Percentiles rank a stretch among this genome's conserved stretches.
phyloP scores from a whole-genome alignment of 139 green algal species.

The Tetradesmus obliquus region DNA sequence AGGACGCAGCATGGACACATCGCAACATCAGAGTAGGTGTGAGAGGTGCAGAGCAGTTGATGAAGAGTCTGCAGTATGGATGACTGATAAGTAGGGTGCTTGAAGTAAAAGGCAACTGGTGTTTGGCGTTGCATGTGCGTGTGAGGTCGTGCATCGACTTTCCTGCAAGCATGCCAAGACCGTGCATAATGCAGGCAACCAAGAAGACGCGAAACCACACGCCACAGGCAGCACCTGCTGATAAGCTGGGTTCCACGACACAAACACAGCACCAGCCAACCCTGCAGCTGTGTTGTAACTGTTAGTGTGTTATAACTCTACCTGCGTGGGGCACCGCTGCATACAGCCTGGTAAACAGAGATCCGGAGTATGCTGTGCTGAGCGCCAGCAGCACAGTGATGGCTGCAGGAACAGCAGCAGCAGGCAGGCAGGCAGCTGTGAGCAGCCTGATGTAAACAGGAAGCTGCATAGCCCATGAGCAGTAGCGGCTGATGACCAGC shows the following conservation, averaged over 20 bases:
- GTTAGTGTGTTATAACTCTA: background rate
- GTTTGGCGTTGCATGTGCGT: too few species aligned
- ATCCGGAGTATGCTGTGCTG: conserved; percentile 47
- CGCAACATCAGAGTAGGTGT: background rate
- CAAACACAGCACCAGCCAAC: background rate
- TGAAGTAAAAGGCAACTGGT: too few species aligned
- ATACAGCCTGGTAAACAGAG: conserved; percentile 51
- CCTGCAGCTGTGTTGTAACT: background rate
- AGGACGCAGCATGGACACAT: background rate
- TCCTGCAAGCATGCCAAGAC: background rate
- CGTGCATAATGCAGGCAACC: background rate
- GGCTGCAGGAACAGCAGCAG: background rate
- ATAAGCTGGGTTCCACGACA: too few species aligned
- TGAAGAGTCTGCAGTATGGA: background rate
- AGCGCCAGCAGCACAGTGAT: conserved; percentile 31
- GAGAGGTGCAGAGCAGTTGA: background rate
- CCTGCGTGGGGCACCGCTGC: conserved; percentile 39
- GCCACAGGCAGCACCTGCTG: background rate
- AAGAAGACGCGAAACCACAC: background rate
- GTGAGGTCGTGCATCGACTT: background rate
- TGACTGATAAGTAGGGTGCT: too few species aligned
- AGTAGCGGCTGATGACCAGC: background rate
- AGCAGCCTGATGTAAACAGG: background rate
- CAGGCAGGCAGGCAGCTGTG: background rate
- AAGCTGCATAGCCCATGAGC: background rate